Percentiles rank a stretch among this genome's conserved stretches.
These are phyloP conservation scores for Orbilia blumenaviensis DNA, from an alignment of 2,329 filamentous ascomycete genomes.

Conservation along the genomic window DNA sequence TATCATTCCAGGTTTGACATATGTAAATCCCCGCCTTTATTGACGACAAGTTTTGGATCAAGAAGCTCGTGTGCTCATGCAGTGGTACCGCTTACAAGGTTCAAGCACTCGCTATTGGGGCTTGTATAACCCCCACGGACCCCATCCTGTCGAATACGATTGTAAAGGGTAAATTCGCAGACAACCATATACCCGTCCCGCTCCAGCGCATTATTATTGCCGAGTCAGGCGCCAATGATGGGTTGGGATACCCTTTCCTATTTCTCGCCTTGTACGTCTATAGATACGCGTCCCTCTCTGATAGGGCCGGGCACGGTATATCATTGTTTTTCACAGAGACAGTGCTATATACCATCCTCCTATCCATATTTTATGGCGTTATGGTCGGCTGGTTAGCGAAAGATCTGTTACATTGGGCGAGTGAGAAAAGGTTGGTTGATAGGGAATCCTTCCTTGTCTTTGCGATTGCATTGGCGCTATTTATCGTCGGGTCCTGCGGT, in stretches of 20 bases:
- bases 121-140: slow-evolving; percentile 92
- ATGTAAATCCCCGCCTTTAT: slow-evolving; percentile 61
- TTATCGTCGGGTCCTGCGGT: slow-evolving; percentile 85
- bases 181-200: slow-evolving; percentile 83
- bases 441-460: slow-evolving; percentile 88
- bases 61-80: not conserved
- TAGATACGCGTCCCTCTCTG: slow-evolving; percentile 73
- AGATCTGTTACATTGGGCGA: slow-evolving; percentile 82
- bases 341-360: slow-evolving; percentile 80
- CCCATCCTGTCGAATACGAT: slow-evolving; percentile 88
- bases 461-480: slow-evolving; percentile 73
- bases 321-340: slow-evolving; percentile 86
- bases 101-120: slow-evolving; percentile 80
- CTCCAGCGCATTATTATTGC: slow-evolving; percentile 82
- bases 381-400: slow-evolving; percentile 82
- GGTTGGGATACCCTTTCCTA: slow-evolving; percentile 85
- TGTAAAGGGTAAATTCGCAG: slow-evolving; percentile 91
- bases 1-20: slow-evolving; percentile 74
- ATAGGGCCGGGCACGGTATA: slow-evolving; percentile 71
- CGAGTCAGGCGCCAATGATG: slow-evolving; percentile 89
- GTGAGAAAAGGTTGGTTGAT: slow-evolving; percentile 82
- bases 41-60: not conserved
- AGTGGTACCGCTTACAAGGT: slow-evolving; percentile 60
- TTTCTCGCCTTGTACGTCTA: slow-evolving; percentile 86
- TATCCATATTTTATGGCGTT: slow-evolving; percentile 80